Evolutionary conservation across 2,329 filamentous ascomycete species (phyloP).

Genomic region (Pyricularia sp.): DNA sequence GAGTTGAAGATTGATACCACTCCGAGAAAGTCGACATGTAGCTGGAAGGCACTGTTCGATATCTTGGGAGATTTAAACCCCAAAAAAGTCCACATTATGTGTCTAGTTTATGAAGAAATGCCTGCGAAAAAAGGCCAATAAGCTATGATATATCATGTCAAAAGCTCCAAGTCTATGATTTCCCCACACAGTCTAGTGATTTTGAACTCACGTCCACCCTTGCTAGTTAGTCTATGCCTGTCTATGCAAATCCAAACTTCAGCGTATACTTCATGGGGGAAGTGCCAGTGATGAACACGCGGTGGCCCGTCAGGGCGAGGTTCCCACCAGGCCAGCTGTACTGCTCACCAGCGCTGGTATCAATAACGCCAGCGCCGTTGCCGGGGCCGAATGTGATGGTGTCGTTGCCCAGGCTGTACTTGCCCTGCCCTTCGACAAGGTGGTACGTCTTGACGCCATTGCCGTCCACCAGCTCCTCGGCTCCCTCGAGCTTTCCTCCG

Average conservation of each 20-base stretch:
- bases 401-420: background rate
- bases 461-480: background rate
- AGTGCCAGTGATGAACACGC: background rate
- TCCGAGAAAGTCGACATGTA: background rate
- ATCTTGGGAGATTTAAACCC: background rate
- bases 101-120: background rate
- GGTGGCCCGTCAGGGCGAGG: background rate
- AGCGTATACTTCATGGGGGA: constrained; percentile 3
- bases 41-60: background rate
- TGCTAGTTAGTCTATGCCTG: no score
- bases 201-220: background rate
- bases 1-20: no score
- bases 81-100: background rate
- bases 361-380: constrained; percentile 1
- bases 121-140: background rate
- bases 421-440: background rate
- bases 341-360: background rate
- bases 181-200: background rate
- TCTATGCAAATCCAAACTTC: background rate
- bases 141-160: background rate
- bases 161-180: background rate
- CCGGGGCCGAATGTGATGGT: constrained; percentile 1
- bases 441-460: background rate
- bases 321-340: constrained; percentile 3
- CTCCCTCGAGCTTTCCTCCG: background rate